Evolutionary conservation across 139 green algal species (phyloP).

Genomic region (Picochlorum sp.): DNA sequence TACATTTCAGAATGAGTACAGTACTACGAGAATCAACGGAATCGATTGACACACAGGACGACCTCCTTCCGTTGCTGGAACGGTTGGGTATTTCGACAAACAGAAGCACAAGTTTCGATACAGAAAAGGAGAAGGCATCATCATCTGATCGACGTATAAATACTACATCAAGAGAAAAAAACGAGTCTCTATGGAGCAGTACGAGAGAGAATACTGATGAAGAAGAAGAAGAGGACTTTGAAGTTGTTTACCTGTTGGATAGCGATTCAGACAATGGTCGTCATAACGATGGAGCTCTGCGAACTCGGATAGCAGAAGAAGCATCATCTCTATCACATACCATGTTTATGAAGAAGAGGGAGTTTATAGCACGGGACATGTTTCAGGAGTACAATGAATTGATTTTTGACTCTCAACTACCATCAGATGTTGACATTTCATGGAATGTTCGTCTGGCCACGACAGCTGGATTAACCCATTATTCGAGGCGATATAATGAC

Average conservation of each 20-base stretch:
- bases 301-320: background rate
- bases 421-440: conserved; percentile 40
- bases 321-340: conserved; percentile 1
- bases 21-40: too few species aligned
- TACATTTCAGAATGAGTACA: too few species aligned
- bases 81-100: too few species aligned
- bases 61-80: too few species aligned
- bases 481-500: conserved; percentile 6
- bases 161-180: background rate
- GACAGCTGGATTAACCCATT: conserved; percentile 52
- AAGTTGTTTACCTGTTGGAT: background rate
- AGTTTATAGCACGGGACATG: conserved; percentile 20
- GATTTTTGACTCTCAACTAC: conserved; percentile 38
- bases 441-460: conserved; percentile 49
- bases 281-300: too few species aligned
- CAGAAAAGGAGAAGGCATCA: too few species aligned
- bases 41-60: too few species aligned
- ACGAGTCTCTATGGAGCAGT: too few species aligned
- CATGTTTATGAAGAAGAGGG: conserved; percentile 27
- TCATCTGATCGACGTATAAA: too few species aligned
- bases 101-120: too few species aligned
- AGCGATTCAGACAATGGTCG: background rate
- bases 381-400: conserved; percentile 34
- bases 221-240: background rate
- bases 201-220: background rate